These are phyloP conservation scores for Styphnolobium japonicum DNA, from an alignment of 306 rosid genomes.

Conservation along the genomic window DNA sequence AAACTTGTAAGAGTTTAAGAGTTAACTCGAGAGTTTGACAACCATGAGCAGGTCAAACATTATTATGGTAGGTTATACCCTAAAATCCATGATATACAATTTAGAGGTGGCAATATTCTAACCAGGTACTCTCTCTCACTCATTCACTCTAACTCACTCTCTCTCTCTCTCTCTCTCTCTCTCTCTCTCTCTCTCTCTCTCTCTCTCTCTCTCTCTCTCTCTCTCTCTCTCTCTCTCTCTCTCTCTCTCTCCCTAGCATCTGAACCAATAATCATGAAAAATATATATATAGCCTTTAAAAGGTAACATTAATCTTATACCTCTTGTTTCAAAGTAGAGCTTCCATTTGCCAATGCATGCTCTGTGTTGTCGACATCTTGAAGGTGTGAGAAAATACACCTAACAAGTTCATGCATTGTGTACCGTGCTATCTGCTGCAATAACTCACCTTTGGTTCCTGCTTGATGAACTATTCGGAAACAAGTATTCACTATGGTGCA, in stretches of 20 bases:
- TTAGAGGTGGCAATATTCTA: not conserved
- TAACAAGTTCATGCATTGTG: constrained; percentile 90
- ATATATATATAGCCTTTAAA: not conserved
- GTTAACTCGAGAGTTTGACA: no score
- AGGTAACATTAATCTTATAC: constrained; percentile 33
- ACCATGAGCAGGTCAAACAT: not conserved
- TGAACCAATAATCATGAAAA: not conserved
- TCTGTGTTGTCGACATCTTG: constrained; percentile 66
- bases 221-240: no score
- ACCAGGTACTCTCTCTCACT: no score
- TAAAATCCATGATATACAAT: not conserved
- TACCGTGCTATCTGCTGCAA: constrained; percentile 95
- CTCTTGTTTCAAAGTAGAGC: constrained; percentile 42
- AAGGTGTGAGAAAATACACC: constrained; percentile 90
- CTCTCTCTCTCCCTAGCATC: not conserved
- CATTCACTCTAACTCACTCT: no score
- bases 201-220: no score
- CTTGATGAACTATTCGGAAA: constrained; percentile 96
- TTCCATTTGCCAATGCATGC: constrained; percentile 48
- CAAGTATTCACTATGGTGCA: constrained; percentile 94
- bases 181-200: no score
- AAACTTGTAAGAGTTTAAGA: no score
- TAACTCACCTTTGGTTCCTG: constrained; percentile 89
- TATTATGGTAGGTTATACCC: not conserved
- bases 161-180: no score